Conservation (phyloP, 2,329 filamentous ascomycete species). For the Penicillium sp. region DNA sequence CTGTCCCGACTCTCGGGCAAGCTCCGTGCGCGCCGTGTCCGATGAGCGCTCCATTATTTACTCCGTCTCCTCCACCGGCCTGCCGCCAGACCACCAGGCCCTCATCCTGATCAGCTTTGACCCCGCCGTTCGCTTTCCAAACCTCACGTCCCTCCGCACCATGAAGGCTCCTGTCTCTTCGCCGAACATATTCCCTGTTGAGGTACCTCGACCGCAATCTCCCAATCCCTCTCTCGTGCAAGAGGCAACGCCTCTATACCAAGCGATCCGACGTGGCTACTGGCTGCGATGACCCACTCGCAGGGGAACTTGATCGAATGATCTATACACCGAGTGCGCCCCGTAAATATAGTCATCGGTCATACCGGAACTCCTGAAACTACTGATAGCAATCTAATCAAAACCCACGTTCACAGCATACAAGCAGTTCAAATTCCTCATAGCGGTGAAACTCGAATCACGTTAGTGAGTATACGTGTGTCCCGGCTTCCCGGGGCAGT, state of each 20-base stretch:
- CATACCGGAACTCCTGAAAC: neutral
- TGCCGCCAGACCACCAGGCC: conserved; percentile 26
- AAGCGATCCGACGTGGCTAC: conserved; percentile 18
- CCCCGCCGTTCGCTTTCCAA: conserved; percentile 32
- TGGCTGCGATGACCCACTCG: conserved; percentile 13
- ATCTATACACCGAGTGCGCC: neutral
- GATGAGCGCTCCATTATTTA: conserved; percentile 45
- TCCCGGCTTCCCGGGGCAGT: too few relatives aligned
- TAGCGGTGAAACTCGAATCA: neutral
- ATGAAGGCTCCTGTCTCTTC: neutral
- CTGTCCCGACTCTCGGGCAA: conserved; percentile 36
- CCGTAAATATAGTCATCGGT: neutral
- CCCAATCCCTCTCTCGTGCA: conserved; percentile 4
- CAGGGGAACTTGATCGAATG: neutral
- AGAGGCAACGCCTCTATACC: conserved; percentile 14
- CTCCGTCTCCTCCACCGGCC: conserved; percentile 31
- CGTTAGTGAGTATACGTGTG: too few relatives aligned
- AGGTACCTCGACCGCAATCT: neutral
- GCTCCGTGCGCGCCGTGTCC: conserved; percentile 34
- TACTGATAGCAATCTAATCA: neutral
- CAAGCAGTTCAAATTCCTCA: neutral
- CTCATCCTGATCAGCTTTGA: conserved; percentile 43
- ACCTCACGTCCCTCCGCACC: conserved; percentile 4
- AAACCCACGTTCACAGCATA: neutral
- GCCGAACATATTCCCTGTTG: conserved; percentile 2